These are phyloP conservation scores for Skeletonema costatum DNA, from an alignment of 108 stramenopile genomes.

Conservation along the genomic window DNA sequence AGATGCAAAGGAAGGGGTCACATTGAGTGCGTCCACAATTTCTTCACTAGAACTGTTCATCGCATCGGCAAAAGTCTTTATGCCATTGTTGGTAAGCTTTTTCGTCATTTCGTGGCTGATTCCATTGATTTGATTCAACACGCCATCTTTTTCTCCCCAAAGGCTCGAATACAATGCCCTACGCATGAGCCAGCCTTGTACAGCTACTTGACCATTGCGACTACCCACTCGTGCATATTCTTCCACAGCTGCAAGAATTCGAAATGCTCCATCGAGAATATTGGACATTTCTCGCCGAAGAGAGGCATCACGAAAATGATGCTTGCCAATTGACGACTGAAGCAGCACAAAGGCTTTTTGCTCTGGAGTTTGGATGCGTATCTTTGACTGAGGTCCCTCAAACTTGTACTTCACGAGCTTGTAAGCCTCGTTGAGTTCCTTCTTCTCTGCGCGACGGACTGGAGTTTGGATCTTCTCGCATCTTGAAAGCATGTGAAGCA, in stretches of 20 bases:
- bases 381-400: slow-evolving; percentile 75
- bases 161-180: slow-evolving; percentile 61
- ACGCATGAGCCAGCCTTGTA: slow-evolving; percentile 59
- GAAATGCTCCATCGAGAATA: slow-evolving; percentile 59
- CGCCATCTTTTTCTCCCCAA: slow-evolving; percentile 73
- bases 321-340: slow-evolving; percentile 72
- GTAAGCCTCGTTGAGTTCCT: slow-evolving; percentile 78
- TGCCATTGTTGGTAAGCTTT: slow-evolving; percentile 55
- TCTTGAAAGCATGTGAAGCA: slow-evolving; percentile 66
- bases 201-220: slow-evolving; percentile 61
- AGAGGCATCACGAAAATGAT: slow-evolving; percentile 64
- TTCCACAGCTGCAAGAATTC: slow-evolving; percentile 73
- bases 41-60: slow-evolving; percentile 43
- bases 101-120: slow-evolving; percentile 56
- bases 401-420: slow-evolving; percentile 75
- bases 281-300: slow-evolving; percentile 73
- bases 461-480: slow-evolving; percentile 67
- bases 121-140: slow-evolving; percentile 77
- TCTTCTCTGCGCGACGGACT: slow-evolving; percentile 80
- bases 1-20: slow-evolving; percentile 62
- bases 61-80: slow-evolving; percentile 76
- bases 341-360: slow-evolving; percentile 88
- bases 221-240: slow-evolving; percentile 75
- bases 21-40: slow-evolving; percentile 53
- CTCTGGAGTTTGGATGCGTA: slow-evolving; percentile 66